Percentiles rank a stretch among this genome's conserved stretches.
Conservation (phyloP, 2,329 filamentous ascomycete genomes). For the Gremmenia infestans region DNA sequence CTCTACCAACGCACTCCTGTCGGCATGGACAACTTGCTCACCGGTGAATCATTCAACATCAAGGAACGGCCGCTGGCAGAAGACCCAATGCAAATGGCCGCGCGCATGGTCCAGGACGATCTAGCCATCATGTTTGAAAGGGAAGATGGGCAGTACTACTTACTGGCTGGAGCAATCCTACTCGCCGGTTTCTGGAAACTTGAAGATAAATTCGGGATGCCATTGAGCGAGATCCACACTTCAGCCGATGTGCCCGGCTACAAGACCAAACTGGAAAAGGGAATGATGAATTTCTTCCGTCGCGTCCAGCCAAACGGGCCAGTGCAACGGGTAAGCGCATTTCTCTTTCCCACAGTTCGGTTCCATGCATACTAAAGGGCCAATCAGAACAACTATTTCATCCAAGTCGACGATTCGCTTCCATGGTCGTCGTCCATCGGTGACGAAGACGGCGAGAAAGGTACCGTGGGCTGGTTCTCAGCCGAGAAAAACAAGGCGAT, state of each 20-base stretch:
- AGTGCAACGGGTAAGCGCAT: conserved; percentile 37
- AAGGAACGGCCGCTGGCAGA: conserved; percentile 58
- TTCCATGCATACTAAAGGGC: conserved; percentile 13
- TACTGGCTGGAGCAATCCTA: conserved; percentile 70
- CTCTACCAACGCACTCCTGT: conserved; percentile 59
- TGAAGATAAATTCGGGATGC: conserved; percentile 76
- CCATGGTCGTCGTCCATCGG: conserved; percentile 76
- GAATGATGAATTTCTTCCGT: conserved; percentile 78
- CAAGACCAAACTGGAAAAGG: conserved; percentile 65
- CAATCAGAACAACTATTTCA: conserved; percentile 75
- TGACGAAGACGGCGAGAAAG: conserved; percentile 55
- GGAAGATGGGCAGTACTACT: conserved; percentile 72
- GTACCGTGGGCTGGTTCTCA: conserved; percentile 63
- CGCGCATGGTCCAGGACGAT: conserved; percentile 74
- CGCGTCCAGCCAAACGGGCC: conserved; percentile 63
- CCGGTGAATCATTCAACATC: conserved; percentile 68
- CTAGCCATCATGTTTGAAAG: conserved; percentile 78
- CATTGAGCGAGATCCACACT: conserved; percentile 73
- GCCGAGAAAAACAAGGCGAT: conserved; percentile 71
- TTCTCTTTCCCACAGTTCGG: neutral
- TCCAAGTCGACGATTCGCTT: conserved; percentile 76
- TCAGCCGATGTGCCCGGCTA: conserved; percentile 71
- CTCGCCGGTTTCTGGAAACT: conserved; percentile 81
- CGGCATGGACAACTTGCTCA: conserved; percentile 67
- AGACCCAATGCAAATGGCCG: conserved; percentile 73